A percentile compares a stretch with the other conserved stretches of the same genome.
These are phyloP conservation scores for Metschnikowia continentalis DNA, from an alignment of 805 yeast species.

Conservation along the genomic window DNA sequence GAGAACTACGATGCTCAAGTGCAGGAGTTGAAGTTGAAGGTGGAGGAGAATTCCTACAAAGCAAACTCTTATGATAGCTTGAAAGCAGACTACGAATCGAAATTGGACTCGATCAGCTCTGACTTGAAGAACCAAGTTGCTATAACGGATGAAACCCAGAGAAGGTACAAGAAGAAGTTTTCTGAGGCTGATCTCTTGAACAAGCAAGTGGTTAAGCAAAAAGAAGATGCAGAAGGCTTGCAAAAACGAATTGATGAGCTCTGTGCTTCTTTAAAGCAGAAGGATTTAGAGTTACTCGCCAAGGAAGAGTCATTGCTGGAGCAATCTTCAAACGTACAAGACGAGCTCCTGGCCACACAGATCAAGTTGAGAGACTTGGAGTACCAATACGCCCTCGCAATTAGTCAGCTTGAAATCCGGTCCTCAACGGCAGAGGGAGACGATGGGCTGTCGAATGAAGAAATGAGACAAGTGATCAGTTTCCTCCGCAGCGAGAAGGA, in stretches of 20 bases:
- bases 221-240: constrained; percentile 2
- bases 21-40: constrained; percentile 17
- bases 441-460: constrained; percentile 17
- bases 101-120: constrained; percentile 22
- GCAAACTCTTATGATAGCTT: constrained; percentile 33
- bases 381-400: constrained; percentile 63
- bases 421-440: constrained; percentile 16
- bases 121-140: constrained; percentile 42
- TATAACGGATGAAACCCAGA: constrained; percentile 47
- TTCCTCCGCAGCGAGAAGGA: constrained; percentile 76
- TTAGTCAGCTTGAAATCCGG: constrained; percentile 58
- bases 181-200: constrained; percentile 13
- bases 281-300: constrained; percentile 45
- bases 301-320: constrained; percentile 21
- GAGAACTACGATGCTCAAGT: constrained; percentile 9
- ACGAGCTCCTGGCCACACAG: constrained; percentile 39
- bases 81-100: constrained; percentile 29
- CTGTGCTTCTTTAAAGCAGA: constrained; percentile 1
- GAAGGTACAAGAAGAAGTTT: constrained; percentile 39
- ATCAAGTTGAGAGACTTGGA: constrained; percentile 51
- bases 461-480: constrained; percentile 47
- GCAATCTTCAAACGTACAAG: constrained; percentile 23
- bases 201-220: constrained; percentile 11
- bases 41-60: constrained; percentile 26
- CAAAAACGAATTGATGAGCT: constrained; percentile 3